Evolutionary conservation across 441 rosid genomes (phyloP).

Genomic region (Erodium chrysanthum): DNA sequence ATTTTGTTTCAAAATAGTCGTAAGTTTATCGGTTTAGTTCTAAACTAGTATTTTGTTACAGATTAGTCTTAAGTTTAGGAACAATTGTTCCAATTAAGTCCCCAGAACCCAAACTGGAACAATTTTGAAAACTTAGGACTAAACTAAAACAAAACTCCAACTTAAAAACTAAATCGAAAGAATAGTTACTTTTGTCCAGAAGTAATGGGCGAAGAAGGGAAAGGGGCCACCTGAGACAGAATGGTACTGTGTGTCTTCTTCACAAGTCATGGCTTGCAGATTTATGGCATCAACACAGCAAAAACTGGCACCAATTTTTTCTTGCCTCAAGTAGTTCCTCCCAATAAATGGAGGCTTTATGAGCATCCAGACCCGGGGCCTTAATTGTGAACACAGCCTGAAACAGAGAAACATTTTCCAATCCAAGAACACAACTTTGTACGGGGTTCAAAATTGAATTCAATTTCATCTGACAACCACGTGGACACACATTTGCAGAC

Average conservation of each 20-base stretch:
- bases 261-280: not conserved
- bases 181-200: too few species aligned
- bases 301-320: not conserved
- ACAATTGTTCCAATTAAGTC: too few species aligned
- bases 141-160: too few species aligned
- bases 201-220: not conserved
- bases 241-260: not conserved
- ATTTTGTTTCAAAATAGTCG: too few species aligned
- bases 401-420: not conserved
- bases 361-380: not conserved
- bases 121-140: too few species aligned
- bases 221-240: not conserved
- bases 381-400: not conserved
- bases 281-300: too few species aligned
- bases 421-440: not conserved
- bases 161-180: too few species aligned
- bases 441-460: not conserved
- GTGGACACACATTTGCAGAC: not conserved
- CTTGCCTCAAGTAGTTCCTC: not conserved
- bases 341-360: not conserved
- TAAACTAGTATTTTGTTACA: too few species aligned
- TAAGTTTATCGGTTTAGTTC: too few species aligned
- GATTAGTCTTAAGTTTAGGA: too few species aligned
- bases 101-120: too few species aligned
- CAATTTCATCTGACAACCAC: not conserved